Evolutionary conservation across 305 asterid species (phyloP).

Genomic region (Solanum hybrid): DNA sequence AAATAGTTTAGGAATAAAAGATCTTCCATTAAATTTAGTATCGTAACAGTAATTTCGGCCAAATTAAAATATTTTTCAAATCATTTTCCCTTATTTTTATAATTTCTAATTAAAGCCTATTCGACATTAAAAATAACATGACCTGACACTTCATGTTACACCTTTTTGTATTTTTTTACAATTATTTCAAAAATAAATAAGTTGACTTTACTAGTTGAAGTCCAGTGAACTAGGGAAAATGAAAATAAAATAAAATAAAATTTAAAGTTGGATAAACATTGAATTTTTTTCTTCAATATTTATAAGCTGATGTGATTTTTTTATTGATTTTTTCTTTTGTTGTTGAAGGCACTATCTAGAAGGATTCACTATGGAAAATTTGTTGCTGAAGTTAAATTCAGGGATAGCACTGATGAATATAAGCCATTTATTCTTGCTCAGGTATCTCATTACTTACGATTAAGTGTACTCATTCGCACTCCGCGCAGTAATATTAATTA

Average conservation of each 20-base stretch:
- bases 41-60: rapidly evolving
- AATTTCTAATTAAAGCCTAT: background rate
- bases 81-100: background rate
- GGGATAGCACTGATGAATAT: slow-evolving; percentile 47
- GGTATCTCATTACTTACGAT: slow-evolving; percentile 23
- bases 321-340: background rate
- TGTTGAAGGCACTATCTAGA: slow-evolving; percentile 59
- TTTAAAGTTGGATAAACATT: background rate
- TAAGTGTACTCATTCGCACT: rapidly evolving
- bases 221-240: background rate
- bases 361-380: slow-evolving; percentile 81
- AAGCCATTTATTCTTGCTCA: slow-evolving; percentile 54
- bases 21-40: rapidly evolving
- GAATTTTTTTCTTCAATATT: background rate
- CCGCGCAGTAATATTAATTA: rapidly evolving
- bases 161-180: background rate
- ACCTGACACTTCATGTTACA: background rate
- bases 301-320: background rate
- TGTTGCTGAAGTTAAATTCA: slow-evolving; percentile 82
- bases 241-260: background rate
- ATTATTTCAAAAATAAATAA: background rate
- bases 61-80: too few relatives aligned
- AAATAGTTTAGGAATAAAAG: too few relatives aligned
- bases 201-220: background rate
- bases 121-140: background rate